Evolutionary conservation across 805 yeast genomes (phyloP).

Genomic region (Maudiozyma serrabonitensis): DNA sequence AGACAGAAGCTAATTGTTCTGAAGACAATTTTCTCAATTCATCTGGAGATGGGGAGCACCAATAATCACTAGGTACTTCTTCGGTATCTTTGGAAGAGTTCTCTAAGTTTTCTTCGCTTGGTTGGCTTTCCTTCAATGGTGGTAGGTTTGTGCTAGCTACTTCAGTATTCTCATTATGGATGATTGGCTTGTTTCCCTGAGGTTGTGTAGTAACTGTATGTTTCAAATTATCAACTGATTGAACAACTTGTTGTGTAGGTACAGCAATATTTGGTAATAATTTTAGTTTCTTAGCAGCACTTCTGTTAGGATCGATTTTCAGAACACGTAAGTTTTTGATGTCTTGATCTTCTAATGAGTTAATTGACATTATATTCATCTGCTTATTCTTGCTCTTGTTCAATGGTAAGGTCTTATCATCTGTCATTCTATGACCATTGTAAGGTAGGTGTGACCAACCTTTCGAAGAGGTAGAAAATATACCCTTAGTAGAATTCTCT

Average conservation of each 20-base stretch:
- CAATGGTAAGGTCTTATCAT: not conserved
- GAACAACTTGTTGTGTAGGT: slow-evolving; percentile 10
- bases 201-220: not conserved
- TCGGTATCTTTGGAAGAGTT: not conserved
- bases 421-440: not conserved
- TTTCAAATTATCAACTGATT: slow-evolving; percentile 4
- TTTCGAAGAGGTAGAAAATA: slow-evolving; percentile 27
- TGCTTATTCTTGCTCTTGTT: not conserved
- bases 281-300: slow-evolving; percentile 35
- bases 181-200: not conserved
- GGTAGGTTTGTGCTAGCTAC: not conserved
- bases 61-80: slow-evolving; percentile 36
- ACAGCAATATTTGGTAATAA: slow-evolving; percentile 24
- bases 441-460: slow-evolving; percentile 4
- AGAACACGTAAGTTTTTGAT: slow-evolving; percentile 28
- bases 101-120: not conserved
- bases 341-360: slow-evolving; percentile 10
- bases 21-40: slow-evolving; percentile 37
- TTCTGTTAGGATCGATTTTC: slow-evolving; percentile 34
- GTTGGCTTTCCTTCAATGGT: not conserved
- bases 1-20: slow-evolving; percentile 43
- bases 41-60: slow-evolving; percentile 60
- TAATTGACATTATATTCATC: not conserved
- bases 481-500: slow-evolving; percentile 28
- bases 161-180: not conserved